Base-by-base conservation (phyloP, 805 yeast genomes). In the Kluyveromyces starmeri region DNA sequence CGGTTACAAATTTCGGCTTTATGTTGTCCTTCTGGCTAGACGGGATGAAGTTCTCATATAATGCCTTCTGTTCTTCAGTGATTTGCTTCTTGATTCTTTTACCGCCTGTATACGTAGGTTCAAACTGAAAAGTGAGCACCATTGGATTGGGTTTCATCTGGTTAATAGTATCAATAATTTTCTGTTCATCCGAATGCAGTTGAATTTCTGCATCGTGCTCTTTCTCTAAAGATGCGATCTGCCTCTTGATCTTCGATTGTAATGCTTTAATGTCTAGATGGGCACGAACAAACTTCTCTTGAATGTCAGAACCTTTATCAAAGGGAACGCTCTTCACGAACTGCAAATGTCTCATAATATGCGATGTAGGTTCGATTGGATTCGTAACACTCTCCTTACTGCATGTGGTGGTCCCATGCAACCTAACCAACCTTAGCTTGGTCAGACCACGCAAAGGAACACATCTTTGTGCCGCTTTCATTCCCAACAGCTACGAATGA, bases 21-120 rank as follows among this genome's bases (percentile, higher is more conserved):
- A 64, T 41, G 22, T 48, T 45, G 4, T 33, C 13, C 34, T 33
- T 20, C 46, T 61, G 42, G 20, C 39, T 5, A 34, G 37, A 19
- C 56, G 54, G 45, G 28, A 40, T 31, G 42, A 51, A 41, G 28
- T 41, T 34, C 51, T 58, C 50, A 44, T 38, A 45, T 29, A 37
- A 14, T 3, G 46, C 30, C 20, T 53, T 42, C 10, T 48, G 43
- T 22, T 56, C 59, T 7, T 51, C 24, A 37, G 67, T 53, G 0
- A 76, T 59, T 20, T 69, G 65, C 20, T 70, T 68, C 43, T 71
- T 71, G 54, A 86, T 83, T 42, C 95, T 70, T 46, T 88, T 75
- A 2, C 99, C 99, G 9, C 94, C 89, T 0, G 98, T 89, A 52
- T 84, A 86, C 0, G 86, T 85, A 3, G 86, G 84, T 13, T 74